These are phyloP conservation scores for Malus sylvestris DNA, from an alignment of 306 rosid species.

Conservation along the genomic window DNA sequence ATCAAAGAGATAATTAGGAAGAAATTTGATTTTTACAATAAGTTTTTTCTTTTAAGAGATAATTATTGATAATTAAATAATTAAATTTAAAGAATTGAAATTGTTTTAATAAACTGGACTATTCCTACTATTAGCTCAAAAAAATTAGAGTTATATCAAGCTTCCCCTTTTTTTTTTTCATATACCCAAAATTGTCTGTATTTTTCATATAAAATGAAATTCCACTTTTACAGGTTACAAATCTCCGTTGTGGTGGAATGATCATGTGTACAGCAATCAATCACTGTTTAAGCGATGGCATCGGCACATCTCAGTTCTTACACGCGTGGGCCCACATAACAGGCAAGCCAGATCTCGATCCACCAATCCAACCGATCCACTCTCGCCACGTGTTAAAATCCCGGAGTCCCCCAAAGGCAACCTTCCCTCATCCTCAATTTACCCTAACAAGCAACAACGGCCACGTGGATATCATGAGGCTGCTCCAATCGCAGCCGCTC, in stretches of 20 bases:
- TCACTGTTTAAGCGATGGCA: conserved; percentile 76
- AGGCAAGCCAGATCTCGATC: conserved; percentile 4
- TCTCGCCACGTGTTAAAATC: conserved; percentile 50
- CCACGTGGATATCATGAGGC: conserved; percentile 30
- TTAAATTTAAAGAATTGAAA: too few species aligned
- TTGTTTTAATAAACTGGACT: too few species aligned
- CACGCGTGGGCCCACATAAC: conserved; percentile 69
- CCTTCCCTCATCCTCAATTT: conserved; percentile 36
- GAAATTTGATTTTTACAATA: too few species aligned
- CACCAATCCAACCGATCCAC: conserved; percentile 45
- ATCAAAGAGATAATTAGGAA: too few species aligned
- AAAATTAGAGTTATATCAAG: too few species aligned
- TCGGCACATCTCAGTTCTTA: conserved; percentile 73
- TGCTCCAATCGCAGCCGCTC: conserved; percentile 56
- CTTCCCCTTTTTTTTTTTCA: too few species aligned
- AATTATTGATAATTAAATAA: too few species aligned
- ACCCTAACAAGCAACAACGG: conserved; percentile 14
- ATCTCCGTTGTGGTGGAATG: conserved; percentile 74
- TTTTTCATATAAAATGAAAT: background rate
- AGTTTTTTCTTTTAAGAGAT: too few species aligned
- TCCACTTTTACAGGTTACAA: conserved; percentile 39
- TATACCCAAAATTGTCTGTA: background rate
- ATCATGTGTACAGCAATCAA: conserved; percentile 71
- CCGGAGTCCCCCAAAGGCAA: conserved; percentile 28
- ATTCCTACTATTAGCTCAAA: too few species aligned